These are phyloP conservation scores for Platanthera guangdongensis DNA, from an alignment of 106 monocot genomes.

Conservation along the genomic window DNA sequence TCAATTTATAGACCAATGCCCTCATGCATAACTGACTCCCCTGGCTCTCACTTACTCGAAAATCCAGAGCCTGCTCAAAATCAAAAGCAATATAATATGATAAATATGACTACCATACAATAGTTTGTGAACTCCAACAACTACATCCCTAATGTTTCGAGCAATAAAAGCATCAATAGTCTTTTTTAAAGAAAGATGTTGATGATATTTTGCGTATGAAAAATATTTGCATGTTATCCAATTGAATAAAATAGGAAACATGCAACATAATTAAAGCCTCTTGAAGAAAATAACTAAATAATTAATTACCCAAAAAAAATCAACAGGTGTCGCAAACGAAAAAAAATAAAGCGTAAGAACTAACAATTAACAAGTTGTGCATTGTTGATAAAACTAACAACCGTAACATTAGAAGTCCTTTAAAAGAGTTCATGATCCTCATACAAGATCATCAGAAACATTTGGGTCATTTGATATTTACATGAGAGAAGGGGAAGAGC, in stretches of 20 bases:
- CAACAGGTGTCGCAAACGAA: no score
- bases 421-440: no score
- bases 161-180: background rate
- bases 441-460: no score
- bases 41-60: constrained; percentile 37
- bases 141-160: background rate
- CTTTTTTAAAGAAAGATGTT: background rate
- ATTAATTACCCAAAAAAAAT: no score
- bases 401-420: no score
- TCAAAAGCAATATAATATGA: background rate
- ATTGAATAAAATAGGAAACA: background rate
- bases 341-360: no score
- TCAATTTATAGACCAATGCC: constrained; percentile 39
- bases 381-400: no score
- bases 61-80: constrained; percentile 29
- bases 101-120: background rate
- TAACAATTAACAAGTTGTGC: no score
- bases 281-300: no score
- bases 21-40: constrained; percentile 18
- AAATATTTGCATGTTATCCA: background rate
- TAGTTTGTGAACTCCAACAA: background rate
- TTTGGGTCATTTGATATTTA: no score
- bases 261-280: background rate
- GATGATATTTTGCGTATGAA: background rate
- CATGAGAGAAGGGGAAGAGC: no score